These are phyloP conservation scores for Echinosophora koreensis DNA, from an alignment of 306 rosid species.

Conservation along the genomic window DNA sequence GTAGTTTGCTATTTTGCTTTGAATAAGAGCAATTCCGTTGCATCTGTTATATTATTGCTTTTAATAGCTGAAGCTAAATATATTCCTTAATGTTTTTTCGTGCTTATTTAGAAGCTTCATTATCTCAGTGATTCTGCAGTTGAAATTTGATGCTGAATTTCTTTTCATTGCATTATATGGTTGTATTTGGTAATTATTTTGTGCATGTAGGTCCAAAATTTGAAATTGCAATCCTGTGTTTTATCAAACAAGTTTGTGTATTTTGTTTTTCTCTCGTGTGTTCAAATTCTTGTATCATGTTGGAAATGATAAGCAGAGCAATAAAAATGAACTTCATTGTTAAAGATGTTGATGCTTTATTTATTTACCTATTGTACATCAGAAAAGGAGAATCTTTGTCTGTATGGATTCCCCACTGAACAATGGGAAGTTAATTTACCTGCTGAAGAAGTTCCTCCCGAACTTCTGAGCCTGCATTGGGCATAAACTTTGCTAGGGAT, in stretches of 20 bases:
- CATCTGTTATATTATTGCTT: neutral
- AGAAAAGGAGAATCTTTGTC: slow-evolving; percentile 72
- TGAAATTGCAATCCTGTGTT: neutral
- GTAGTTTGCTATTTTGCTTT: neutral
- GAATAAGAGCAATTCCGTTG: neutral
- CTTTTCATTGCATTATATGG: neutral
- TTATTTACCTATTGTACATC: slow-evolving; percentile 35
- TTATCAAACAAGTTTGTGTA: neutral
- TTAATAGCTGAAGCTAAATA: neutral
- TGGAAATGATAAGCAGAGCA: neutral
- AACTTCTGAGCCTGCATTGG: slow-evolving; percentile 69
- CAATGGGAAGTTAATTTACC: slow-evolving; percentile 70
- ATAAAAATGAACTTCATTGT: neutral
- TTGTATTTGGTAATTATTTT: neutral
- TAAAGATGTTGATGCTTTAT: neutral
- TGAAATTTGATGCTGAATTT: neutral
- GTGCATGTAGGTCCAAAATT: neutral
- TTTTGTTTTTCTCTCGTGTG: neutral
- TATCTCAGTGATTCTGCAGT: neutral
- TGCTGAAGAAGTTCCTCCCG: slow-evolving; percentile 71
- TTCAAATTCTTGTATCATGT: slow-evolving; percentile 4
- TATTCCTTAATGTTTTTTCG: neutral
- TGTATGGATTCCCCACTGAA: slow-evolving; percentile 64
- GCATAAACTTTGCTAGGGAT: slow-evolving; percentile 75
- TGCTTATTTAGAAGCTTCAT: neutral